Conservation (phyloP, 1,139 yeast species). For the Meyerozyma smithsonii region DNA sequence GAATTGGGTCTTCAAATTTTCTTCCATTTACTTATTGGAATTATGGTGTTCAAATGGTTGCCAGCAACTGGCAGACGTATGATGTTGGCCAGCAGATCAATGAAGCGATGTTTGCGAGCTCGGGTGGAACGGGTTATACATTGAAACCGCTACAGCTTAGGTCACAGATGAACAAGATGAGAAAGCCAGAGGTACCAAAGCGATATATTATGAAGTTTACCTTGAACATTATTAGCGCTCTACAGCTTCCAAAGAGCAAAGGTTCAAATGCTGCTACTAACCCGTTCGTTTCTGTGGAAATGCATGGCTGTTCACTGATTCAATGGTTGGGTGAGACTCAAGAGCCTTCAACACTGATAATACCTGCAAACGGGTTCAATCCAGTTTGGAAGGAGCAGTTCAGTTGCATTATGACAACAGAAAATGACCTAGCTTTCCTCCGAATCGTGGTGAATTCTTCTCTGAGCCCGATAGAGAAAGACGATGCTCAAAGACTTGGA, state of each 20-base stretch:
- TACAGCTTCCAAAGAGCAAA: conserved; percentile 70
- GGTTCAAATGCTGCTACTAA: conserved; percentile 38
- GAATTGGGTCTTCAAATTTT: conserved; percentile 77
- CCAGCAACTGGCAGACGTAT: conserved; percentile 94
- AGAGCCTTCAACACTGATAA: conserved; percentile 28
- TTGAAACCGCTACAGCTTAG: conserved; percentile 59
- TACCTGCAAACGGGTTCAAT: conserved; percentile 70
- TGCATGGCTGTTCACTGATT: conserved; percentile 37
- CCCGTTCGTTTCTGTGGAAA: conserved; percentile 56
- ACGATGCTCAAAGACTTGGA: conserved; percentile 47
- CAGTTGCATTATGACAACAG: conserved; percentile 37
- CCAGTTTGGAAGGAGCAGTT: conserved; percentile 72
- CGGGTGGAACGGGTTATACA: conserved; percentile 64
- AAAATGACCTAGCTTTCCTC: conserved; percentile 31
- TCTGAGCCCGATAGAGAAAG: conserved; percentile 15
- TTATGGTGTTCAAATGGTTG: conserved; percentile 89
- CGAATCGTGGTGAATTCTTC: conserved; percentile 26
- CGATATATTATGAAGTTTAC: conserved; percentile 14
- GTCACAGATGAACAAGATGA: conserved; percentile 21
- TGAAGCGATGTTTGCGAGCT: conserved; percentile 70
- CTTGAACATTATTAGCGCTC: conserved; percentile 74
- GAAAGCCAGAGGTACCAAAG: conserved; percentile 4
- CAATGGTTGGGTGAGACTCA: conserved; percentile 18
- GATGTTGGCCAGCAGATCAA: conserved; percentile 90
- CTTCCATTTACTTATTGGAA: conserved; percentile 77